Base-by-base conservation (phyloP, 345 rosid genomes). In the Citrus mangshanensis region DNA sequence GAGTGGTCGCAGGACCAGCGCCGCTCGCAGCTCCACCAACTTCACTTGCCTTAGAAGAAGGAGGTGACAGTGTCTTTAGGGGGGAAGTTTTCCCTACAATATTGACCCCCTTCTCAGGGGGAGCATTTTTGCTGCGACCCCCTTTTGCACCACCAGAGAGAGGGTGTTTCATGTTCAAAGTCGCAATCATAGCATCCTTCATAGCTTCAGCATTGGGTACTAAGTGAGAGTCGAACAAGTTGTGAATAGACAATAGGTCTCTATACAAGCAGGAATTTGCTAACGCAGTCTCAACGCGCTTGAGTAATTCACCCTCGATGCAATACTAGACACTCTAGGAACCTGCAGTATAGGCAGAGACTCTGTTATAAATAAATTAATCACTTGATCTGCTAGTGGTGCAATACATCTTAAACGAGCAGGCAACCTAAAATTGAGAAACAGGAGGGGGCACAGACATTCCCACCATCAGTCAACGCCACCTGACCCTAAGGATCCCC, bases 1-100 rank as follows among this genome's bases (percentile, higher is more conserved):
- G 6, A 34, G 37, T 5, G 1, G 37, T 34, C 0, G 37, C 7
- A 34, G 7, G 37, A 34, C 7, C 6, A 34, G 37, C 1, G 0
- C 6, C 6, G 0, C 37, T 5, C 6, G 6, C 7, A 34, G 0
- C 37, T 34, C 6, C 5, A 34, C 1, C 1, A 34, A 34, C 37
- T 34, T 34, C 0, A 34, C 37, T 0, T 34, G 0, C 37, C 1
- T 34, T 34, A 34, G 0, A 0, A 34, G 1, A 0, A 0, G 6
- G 37, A 34, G 37, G 37, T 34, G 0, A 0, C 0, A 5, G 0
- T 5, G 6, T 34, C 6, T 34, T 34, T 5, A 34, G n/a, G 1
- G 1, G 35, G 6, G 37, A 34, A 5, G 1, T 34, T 0, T 34
- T 5, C 1, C 37, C 7, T 34, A 34, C 1, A 34, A 0, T 34